Percentiles rank a stretch among this genome's conserved stretches.
These are phyloP conservation scores for Perkinsus marinus DNA, from an alignment of 169 alveolate genomes.

Conservation along the genomic window DNA sequence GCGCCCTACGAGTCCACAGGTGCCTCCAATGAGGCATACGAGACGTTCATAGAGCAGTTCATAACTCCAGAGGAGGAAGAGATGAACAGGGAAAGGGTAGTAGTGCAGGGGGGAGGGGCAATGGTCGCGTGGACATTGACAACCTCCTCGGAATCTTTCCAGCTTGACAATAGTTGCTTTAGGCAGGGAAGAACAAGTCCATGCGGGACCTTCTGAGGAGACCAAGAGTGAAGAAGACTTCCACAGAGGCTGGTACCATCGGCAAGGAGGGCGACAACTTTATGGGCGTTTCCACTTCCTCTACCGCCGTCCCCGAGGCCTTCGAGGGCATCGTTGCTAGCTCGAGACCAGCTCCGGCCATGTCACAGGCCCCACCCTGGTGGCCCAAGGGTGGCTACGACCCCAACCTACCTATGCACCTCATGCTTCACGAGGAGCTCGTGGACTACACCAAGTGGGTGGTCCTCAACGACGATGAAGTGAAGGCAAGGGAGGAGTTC, in stretches of 20 bases:
- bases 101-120: not conserved
- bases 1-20: not conserved
- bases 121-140: not conserved
- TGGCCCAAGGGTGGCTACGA: not conserved
- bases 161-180: too few relatives aligned
- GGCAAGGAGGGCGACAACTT: not conserved
- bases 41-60: not conserved
- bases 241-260: not conserved
- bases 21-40: not conserved
- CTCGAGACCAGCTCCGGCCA: not conserved
- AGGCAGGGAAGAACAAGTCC: not conserved
- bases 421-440: not conserved
- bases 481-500: not conserved
- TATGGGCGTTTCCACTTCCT: not conserved
- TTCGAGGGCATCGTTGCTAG: not conserved
- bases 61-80: not conserved
- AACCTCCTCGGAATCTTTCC: too few relatives aligned
- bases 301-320: not conserved
- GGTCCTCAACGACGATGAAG: not conserved
- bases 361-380: not conserved
- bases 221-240: not conserved
- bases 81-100: not conserved
- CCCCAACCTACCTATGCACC: not conserved
- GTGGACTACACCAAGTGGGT: not conserved
- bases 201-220: not conserved